phyloP scores from a whole-genome alignment of 163 green algal species.

The Chlorella variabilis region DNA sequence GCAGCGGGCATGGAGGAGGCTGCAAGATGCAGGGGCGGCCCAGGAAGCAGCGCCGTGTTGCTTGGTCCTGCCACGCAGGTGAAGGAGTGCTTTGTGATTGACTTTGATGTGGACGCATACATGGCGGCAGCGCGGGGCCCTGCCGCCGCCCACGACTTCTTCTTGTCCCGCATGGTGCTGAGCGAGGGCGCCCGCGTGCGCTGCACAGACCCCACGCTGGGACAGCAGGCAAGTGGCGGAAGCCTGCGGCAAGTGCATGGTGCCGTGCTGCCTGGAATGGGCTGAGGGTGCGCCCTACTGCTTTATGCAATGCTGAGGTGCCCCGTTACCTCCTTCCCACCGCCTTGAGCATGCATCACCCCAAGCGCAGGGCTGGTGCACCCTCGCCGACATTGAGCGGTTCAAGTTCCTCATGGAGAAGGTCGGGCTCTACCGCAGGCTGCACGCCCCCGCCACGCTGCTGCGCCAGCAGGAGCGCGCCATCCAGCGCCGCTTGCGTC shows the following conservation, averaged over 20 bases:
- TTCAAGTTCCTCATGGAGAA: constrained; percentile 49
- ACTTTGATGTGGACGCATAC: constrained; percentile 62
- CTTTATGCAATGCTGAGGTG: too few species aligned
- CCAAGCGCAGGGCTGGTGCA: constrained; percentile 51
- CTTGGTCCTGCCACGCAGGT: too few species aligned
- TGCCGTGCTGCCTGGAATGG: background rate
- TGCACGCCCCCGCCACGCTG: constrained; percentile 30
- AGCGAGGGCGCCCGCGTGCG: constrained; percentile 50
- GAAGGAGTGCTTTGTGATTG: constrained; percentile 63
- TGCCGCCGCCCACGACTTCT: constrained; percentile 52
- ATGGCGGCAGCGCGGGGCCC: constrained; percentile 45
- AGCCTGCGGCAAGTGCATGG: background rate
- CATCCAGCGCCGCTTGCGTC: constrained; percentile 10
- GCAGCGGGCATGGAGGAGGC: too few species aligned
- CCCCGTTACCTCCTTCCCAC: too few species aligned
- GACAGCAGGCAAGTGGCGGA: background rate
- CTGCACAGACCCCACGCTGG: constrained; percentile 37
- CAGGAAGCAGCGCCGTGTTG: too few species aligned
- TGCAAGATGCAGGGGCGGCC: too few species aligned
- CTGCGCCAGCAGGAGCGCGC: constrained; percentile 40
- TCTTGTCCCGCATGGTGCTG: constrained; percentile 56
- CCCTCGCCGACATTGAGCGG: constrained; percentile 34
- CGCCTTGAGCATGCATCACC: too few species aligned
- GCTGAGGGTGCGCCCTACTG: too few species aligned
- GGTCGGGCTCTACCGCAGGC: constrained; percentile 42